These are phyloP conservation scores for Teunomyces stri DNA, from an alignment of 805 yeast species.

Conservation along the genomic window DNA sequence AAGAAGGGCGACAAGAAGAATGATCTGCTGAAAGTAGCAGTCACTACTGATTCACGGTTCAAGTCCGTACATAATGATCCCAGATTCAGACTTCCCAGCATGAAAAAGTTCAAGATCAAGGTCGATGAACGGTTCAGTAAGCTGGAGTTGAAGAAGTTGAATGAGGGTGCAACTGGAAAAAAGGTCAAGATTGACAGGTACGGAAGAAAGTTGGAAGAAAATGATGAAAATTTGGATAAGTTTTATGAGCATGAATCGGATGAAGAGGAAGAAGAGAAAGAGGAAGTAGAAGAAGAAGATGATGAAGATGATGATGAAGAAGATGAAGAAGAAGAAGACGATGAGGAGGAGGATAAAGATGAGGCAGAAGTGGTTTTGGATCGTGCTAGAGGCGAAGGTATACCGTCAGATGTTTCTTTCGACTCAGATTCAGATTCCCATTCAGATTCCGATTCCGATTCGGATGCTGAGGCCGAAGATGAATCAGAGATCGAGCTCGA, in stretches of 20 bases:
- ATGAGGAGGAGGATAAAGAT: constrained; percentile 20
- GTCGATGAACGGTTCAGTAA: constrained; percentile 82
- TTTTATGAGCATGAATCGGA: constrained; percentile 51
- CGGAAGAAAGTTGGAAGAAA: constrained; percentile 65
- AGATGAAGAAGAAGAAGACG: constrained; percentile 16
- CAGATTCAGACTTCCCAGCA: constrained; percentile 72
- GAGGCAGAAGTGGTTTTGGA: constrained; percentile 34
- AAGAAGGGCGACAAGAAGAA: not conserved
- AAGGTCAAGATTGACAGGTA: constrained; percentile 76
- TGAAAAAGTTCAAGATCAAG: constrained; percentile 67
- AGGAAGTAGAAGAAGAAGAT: constrained; percentile 18
- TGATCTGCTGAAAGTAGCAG: constrained; percentile 19
- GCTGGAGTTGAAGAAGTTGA: constrained; percentile 54
- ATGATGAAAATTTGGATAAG: constrained; percentile 50
- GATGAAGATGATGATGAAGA: constrained; percentile 18
- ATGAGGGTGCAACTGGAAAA: constrained; percentile 45
- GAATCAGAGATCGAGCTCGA: constrained; percentile 58
- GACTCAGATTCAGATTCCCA: constrained; percentile 42
- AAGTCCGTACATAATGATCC: constrained; percentile 82
- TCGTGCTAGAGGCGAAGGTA: constrained; percentile 67
- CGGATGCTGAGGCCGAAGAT: constrained; percentile 45
- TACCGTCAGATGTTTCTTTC: constrained; percentile 21
- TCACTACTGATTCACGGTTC: constrained; percentile 72
- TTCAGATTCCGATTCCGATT: constrained; percentile 41
- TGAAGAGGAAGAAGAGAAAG: constrained; percentile 34